These are phyloP conservation scores for Fraxinus sp. DNA, from an alignment of 305 asterid genomes.

Conservation along the genomic window DNA sequence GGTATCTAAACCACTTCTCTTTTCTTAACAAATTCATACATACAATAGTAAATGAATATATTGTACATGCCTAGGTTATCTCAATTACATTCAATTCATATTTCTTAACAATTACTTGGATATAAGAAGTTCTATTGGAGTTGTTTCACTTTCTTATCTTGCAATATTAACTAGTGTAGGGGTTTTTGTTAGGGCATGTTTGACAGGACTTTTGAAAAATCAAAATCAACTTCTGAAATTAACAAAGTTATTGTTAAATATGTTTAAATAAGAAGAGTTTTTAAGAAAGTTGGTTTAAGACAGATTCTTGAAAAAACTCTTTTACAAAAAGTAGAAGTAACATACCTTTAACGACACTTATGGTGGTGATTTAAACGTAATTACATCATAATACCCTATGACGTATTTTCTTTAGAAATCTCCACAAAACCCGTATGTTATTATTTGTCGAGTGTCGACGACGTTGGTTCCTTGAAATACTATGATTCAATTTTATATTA, in stretches of 20 bases:
- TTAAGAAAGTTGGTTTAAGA: neutral
- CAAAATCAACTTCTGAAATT: too few species aligned
- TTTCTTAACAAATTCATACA: neutral
- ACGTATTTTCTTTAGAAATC: neutral
- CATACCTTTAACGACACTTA: neutral
- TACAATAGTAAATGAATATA: neutral
- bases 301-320: too few species aligned
- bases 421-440: neutral
- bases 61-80: neutral
- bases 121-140: neutral
- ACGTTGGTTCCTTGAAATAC: neutral
- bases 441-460: neutral
- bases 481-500: neutral
- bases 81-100: neutral
- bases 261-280: too few species aligned
- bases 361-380: neutral
- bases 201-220: too few species aligned
- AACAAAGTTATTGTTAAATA: too few species aligned
- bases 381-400: neutral
- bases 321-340: neutral
- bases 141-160: neutral
- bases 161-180: neutral
- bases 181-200: neutral
- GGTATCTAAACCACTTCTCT: neutral
- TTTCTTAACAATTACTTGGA: neutral